Evolutionary conservation across 139 green algal species (phyloP), one percentile per base, ranked within the genome.

Genomic region (Tetradesmus obliquus): DNA sequence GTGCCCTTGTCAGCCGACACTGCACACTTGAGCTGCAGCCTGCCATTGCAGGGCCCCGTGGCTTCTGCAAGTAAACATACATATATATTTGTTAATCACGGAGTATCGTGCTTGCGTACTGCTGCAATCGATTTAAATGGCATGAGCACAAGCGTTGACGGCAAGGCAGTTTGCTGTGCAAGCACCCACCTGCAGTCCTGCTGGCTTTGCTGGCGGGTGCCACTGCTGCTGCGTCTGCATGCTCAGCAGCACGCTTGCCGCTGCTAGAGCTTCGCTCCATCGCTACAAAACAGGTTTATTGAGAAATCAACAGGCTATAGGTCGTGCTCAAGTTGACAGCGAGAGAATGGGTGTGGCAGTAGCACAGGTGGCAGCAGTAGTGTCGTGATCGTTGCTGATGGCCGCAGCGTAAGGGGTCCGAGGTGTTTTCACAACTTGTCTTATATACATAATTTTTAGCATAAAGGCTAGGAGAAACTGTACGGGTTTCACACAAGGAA

Each of bases 1-100:
- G 79, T 84, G 79, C 79, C 79, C 10, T n/a, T 60, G 79, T 87
- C 54, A 71, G 82, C 53, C 20, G 82, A 87, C 20, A 87, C 82
- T 20, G 82, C 54, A 72, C 20, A 69, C 54, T 8, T 24, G 8
- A 87, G 54, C 82, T 87, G 79, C 54, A 87, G 19, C 54, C 24
- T 55, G 24, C n/a, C 24, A 17, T 6, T 17, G n/a, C 20, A 19
- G 10, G 8, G 76, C 24, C 7, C 76, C 22, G 76, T 54, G 4
- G 66, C 66, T 24, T 76, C 66, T 76, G 66, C 66, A 76, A 20
- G 10, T 13, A 15, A 15, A 12, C 62, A 72, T 13, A 15, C 13
- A 20, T 72, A 15, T 13, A 20, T 12, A 15, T 13, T 72, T 13
- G 62, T 72, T 20, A 72, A 12, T 72, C 62, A 15, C 62, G 62